Evolutionary conservation across 768 basidiomycete genomes (phyloP).

Genomic region (Suillus cothurnatus): DNA sequence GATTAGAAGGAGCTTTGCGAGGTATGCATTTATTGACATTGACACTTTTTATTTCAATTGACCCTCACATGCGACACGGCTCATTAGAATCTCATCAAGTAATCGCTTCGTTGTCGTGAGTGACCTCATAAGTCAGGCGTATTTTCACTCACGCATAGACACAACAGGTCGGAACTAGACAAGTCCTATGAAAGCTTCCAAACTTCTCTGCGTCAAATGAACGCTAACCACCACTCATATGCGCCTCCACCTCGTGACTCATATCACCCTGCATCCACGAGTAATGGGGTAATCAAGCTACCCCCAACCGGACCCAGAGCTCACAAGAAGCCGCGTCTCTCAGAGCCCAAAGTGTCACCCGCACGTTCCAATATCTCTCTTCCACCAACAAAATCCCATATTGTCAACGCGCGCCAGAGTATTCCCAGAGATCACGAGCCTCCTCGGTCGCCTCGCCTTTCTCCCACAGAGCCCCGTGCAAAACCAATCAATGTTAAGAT

Average conservation of each 20-base stretch:
- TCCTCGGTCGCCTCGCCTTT: constrained; percentile 33
- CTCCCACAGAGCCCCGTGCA: constrained; percentile 29
- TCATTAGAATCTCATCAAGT: constrained; percentile 74
- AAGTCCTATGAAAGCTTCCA: constrained; percentile 71
- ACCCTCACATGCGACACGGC: constrained; percentile 12
- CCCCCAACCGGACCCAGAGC: constrained; percentile 82
- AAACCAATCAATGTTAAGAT: constrained; percentile 41
- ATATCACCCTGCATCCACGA: constrained; percentile 38
- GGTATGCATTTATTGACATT: constrained; percentile 43
- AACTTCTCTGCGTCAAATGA: constrained; percentile 45
- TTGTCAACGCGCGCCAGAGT: constrained; percentile 16
- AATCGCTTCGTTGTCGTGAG: constrained; percentile 73
- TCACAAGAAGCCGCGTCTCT: constrained; percentile 76
- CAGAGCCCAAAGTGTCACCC: constrained; percentile 48
- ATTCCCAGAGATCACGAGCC: constrained; percentile 19
- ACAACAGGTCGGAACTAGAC: constrained; percentile 68
- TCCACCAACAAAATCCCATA: constrained; percentile 26
- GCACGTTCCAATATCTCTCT: constrained; percentile 34
- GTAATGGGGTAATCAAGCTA: constrained; percentile 46
- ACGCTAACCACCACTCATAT: constrained; percentile 41
- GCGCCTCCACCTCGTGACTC: constrained; percentile 47
- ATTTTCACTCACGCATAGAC: constrained; percentile 19
- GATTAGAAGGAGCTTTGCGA: constrained; percentile 74
- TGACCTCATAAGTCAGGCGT: constrained; percentile 7
- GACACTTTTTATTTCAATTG: constrained; percentile 4